Percentiles rank a stretch among this genome's conserved stretches.
phyloP scores from a whole-genome alignment of 768 basidiomycete species.

The Leucocoprinus leucothites region DNA sequence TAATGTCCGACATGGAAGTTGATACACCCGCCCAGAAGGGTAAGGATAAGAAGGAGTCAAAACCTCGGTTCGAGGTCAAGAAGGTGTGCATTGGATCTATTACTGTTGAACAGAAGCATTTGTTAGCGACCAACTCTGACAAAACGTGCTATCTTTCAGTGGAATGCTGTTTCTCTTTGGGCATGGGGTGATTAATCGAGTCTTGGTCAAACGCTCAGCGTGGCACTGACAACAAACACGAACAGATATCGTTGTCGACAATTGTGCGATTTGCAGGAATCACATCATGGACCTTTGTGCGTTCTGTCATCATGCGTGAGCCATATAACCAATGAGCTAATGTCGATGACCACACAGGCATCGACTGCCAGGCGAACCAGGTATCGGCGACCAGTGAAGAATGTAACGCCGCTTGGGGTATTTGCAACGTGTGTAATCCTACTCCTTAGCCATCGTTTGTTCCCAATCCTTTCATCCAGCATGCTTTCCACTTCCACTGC shows the following conservation, averaged over 20 bases:
- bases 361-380: conserved; percentile 99
- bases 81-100: conserved; percentile 59
- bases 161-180: conserved; percentile 99
- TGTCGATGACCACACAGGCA: conserved; percentile 55
- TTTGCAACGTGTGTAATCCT: conserved; percentile 77
- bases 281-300: conserved; percentile 99
- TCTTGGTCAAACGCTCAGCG: neutral
- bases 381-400: conserved; percentile 95
- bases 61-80: conserved; percentile 96
- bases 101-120: neutral
- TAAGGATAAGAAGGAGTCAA: conserved; percentile 59
- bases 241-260: conserved; percentile 96
- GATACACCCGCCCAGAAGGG: conserved; percentile 42
- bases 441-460: neutral
- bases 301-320: conserved; percentile 23
- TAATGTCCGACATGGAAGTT: conserved; percentile 53
- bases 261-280: conserved; percentile 99
- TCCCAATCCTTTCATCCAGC: conserved; percentile 41
- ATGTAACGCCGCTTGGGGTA: conserved; percentile 98
- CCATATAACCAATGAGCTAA: neutral
- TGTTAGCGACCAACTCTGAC: neutral
- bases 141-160: conserved; percentile 44
- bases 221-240: conserved; percentile 15
- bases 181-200: conserved; percentile 76
- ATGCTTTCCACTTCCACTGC: conserved; percentile 99